phyloP scores from a whole-genome alignment of 148 eudicot genomes.

The Rhododendron henanense region DNA sequence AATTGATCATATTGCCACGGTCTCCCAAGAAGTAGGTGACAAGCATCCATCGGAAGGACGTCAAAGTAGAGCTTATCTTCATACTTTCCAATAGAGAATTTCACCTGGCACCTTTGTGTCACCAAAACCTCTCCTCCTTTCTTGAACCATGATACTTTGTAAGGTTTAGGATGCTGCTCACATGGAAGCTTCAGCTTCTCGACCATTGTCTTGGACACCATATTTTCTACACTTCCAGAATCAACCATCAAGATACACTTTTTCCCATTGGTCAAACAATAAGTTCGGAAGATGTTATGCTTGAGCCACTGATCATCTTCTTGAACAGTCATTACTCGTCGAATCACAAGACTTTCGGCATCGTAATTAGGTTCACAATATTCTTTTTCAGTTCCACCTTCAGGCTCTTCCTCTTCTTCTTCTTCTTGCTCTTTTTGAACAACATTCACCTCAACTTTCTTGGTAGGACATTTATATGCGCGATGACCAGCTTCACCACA shows the following conservation, averaged over 20 bases:
- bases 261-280: neutral
- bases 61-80: neutral
- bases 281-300: neutral
- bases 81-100: neutral
- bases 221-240: neutral
- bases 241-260: neutral
- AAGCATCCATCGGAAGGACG: neutral
- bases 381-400: neutral
- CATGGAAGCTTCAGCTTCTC: neutral
- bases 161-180: neutral
- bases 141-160: conserved; percentile 5
- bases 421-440: neutral
- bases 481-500: neutral
- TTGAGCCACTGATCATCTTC: neutral
- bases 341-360: neutral
- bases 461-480: neutral
- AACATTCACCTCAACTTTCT: neutral
- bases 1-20: neutral
- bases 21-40: neutral
- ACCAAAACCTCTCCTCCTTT: conserved; percentile 4
- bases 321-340: neutral
- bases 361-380: neutral
- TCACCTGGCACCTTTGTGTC: neutral
- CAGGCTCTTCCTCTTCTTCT: neutral
- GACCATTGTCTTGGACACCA: too few relatives aligned